Percentiles rank a stretch among this genome's conserved stretches.
Evolutionary conservation across 805 yeast species (phyloP).

Genomic region (Candida caryicola): DNA sequence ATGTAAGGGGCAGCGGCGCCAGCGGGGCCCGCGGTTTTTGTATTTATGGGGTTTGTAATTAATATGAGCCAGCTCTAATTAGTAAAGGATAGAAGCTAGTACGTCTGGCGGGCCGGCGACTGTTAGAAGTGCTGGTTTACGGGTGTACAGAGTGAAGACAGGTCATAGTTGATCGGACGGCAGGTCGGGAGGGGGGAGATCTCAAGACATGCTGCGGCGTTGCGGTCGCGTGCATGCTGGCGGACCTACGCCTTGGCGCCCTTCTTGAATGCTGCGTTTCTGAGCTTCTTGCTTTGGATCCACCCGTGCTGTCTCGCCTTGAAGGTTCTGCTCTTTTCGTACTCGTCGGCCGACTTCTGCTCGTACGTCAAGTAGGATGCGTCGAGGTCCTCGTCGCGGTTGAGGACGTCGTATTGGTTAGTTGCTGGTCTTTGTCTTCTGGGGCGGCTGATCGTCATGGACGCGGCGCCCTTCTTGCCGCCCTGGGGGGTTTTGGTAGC

Average conservation of each 20-base stretch:
- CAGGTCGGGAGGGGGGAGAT: no score
- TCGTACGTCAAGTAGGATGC: conserved; percentile 13
- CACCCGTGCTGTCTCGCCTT: conserved; percentile 18
- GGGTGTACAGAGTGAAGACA: no score
- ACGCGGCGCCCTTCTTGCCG: conserved; percentile 5
- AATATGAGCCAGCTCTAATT: background rate
- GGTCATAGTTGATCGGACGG: no score
- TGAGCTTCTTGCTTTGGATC: conserved; percentile 18
- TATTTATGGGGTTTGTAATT: background rate
- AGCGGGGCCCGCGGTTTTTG: background rate
- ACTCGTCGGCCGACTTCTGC: conserved; percentile 18
- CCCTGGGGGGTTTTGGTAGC: conserved; percentile 11
- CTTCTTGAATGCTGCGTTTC: conserved; percentile 3
- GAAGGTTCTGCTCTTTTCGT: conserved; percentile 14
- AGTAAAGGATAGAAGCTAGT: no score
- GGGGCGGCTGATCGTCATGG: conserved; percentile 5
- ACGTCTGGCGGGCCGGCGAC: no score
- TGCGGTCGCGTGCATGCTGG: no score
- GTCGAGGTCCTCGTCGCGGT: conserved; percentile 10
- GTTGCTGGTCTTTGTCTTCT: conserved; percentile 9
- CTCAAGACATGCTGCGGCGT: no score
- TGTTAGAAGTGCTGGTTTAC: no score
- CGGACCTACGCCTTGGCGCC: no score
- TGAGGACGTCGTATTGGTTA: conserved; percentile 17
- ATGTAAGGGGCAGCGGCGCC: background rate